Evolutionary conservation across 1,139 yeast species (phyloP).

Genomic region (Geotrichum australiense): DNA sequence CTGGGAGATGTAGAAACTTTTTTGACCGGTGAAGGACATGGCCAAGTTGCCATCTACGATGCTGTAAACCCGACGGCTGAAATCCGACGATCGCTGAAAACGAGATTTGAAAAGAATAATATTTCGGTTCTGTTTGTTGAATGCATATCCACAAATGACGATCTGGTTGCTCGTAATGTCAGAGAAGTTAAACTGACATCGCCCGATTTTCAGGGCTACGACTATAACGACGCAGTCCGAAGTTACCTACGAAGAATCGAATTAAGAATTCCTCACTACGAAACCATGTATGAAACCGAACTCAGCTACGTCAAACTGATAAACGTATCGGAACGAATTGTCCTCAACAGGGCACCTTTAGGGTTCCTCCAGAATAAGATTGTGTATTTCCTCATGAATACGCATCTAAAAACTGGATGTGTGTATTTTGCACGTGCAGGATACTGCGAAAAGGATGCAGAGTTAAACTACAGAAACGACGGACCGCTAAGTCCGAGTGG

Average conservation of each 20-base stretch:
- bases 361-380: constrained; percentile 88
- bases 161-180: constrained; percentile 66
- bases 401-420: constrained; percentile 75
- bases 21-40: constrained; percentile 59
- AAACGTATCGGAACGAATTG: constrained; percentile 84
- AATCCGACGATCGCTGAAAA: constrained; percentile 54
- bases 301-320: constrained; percentile 72
- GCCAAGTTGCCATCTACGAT: constrained; percentile 94
- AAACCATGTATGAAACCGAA: constrained; percentile 44
- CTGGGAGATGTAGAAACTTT: constrained; percentile 63
- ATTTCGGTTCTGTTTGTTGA: constrained; percentile 84
- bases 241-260: constrained; percentile 43
- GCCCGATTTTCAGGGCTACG: constrained; percentile 81
- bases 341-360: constrained; percentile 70
- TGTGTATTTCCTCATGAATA: constrained; percentile 82
- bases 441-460: constrained; percentile 23
- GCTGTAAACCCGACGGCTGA: constrained; percentile 81
- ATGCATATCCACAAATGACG: constrained; percentile 70
- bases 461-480: constrained; percentile 34
- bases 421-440: constrained; percentile 74
- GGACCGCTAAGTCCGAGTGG: constrained; percentile 35
- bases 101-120: constrained; percentile 38
- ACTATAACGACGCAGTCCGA: constrained; percentile 38
- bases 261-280: constrained; percentile 40
- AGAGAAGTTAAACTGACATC: constrained; percentile 74